Base-by-base conservation (phyloP, 2,329 filamentous ascomycete species). In the Trichophyton simii region DNA sequence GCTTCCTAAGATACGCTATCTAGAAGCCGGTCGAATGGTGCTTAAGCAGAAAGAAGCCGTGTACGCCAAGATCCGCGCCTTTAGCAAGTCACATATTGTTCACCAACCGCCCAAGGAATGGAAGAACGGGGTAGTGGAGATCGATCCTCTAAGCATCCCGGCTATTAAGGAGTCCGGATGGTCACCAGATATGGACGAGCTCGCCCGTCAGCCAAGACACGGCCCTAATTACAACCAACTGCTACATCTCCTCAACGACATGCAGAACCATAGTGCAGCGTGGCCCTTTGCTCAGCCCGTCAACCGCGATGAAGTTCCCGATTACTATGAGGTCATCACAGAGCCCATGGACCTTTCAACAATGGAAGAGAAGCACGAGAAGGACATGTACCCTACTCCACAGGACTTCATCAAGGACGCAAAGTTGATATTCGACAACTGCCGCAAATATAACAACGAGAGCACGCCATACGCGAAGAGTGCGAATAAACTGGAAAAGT, bases 301-400 rank as follows among this genome's bases (percentile, higher is more conserved):
- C 66, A 96, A 95, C 72, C 86, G 87, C 66, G 94, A 99, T 69
- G 94, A 97, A 67, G 94, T 99, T 0, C 86, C 90, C n/a, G 94
- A 99, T 73, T 99, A 99, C 77, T 97, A 97, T 78, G 90, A 96
- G 63, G 91, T 97, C 64, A 99, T 99, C 78, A 91, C 91, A 71
- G 88, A 96, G 73, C 94, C 94, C 41, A 99, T 99, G 94, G 94
- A 96, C 71, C 80, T 96, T 57, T 87, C 84, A 57, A 96, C 91
- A 20, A 97, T 99, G 92, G 94, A 97, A 75, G 85, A 84, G 67
- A 95, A 95, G 75, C 87, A 96, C 65, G 91, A 97, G 70, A 89
- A 90, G 44, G 94, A 97, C 75, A 83, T 92, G 70, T 99, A 99
- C 71, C 83, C 85, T 15, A 91, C 85, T 0, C 92, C 94, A 0